Base-by-base conservation (phyloP, 352 stramenopile genomes). In the Pythium biforme region DNA sequence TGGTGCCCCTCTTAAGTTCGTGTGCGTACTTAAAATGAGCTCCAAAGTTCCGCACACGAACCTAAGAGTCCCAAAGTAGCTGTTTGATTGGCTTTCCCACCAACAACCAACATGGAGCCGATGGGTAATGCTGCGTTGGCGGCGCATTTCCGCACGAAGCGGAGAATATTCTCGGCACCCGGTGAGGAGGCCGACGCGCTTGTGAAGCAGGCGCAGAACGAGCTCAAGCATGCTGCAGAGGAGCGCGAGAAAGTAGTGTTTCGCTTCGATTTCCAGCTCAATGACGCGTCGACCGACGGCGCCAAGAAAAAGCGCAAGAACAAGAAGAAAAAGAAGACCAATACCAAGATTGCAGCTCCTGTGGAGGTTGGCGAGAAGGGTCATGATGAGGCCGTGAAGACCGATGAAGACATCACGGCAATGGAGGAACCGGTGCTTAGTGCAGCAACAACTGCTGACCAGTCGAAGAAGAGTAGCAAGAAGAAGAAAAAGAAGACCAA, bases 71-170 rank as follows among this genome's bases (percentile, higher is more conserved):
- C 23, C 22, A 29, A 2, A 25, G 14, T 1, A 37, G 19, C 25
- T 15, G 39, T 62, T n/a, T 54, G 43, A 53, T 46, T 47, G 43
- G 43, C 43, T 15, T 50, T 14, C 43, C 19, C n/a, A 27, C 6
- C n/a, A 8, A 17, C 4, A 6, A 4, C 29, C 40, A 31, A 66
- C 45, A 60, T 70, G 55, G 60, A 55, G 25, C 41, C 25, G 33
- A 22, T 26, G 0, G 23, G 22, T 0, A 60, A 50, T 15, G 54
- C 55, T 1, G 54, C 68, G 40, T 50, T 87, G 59, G 75, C 77
- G 47, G 64, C 75, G 66, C 75, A 87, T 53, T 87, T 87, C 57
- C 75, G 70, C 34, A 57, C 71, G 19, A 82, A 83, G 62, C 71
- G 73, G 40, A 60, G 73, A 25, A 75, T 81, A n/a, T 59, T 62